These are phyloP conservation scores for Paulownia fortunei DNA, from an alignment of 257 asterid genomes.

Conservation along the genomic window DNA sequence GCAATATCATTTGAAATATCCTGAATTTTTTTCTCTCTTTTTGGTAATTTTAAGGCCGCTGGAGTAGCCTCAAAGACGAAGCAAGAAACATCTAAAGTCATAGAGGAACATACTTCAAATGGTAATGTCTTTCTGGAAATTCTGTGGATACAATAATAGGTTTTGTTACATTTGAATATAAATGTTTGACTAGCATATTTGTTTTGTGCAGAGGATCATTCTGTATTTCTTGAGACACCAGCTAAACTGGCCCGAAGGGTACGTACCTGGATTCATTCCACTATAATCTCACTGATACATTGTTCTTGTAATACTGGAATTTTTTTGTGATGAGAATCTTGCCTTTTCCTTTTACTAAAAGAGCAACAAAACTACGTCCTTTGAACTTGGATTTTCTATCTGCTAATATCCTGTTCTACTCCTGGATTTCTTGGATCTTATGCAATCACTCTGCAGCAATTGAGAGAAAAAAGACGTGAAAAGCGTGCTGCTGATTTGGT, in stretches of 20 bases:
- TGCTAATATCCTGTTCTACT: slow-evolving; percentile 24
- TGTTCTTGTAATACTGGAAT: neutral
- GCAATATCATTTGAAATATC: slow-evolving; percentile 19
- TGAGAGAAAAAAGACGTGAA: slow-evolving; percentile 82
- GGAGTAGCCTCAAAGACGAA: slow-evolving; percentile 44
- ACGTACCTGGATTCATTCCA: slow-evolving; percentile 33
- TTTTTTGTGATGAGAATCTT: slow-evolving; percentile 8
- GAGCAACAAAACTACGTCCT: neutral
- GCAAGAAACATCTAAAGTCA: slow-evolving; percentile 52
- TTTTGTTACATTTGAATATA: slow-evolving; percentile 18
- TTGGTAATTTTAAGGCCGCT: slow-evolving; percentile 43
- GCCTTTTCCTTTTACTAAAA: slow-evolving; percentile 6
- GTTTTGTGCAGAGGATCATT: slow-evolving; percentile 61
- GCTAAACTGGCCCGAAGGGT: slow-evolving; percentile 78
- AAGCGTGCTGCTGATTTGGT: slow-evolving; percentile 84
- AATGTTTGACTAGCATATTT: slow-evolving; percentile 27
- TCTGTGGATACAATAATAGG: slow-evolving; percentile 8
- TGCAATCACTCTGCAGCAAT: slow-evolving; percentile 65
- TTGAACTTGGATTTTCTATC: slow-evolving; percentile 4
- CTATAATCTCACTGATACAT: neutral
- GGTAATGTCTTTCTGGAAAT: slow-evolving; percentile 49
- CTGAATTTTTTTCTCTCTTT: slow-evolving; percentile 35
- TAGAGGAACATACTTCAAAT: slow-evolving; percentile 46
- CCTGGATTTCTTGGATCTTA: slow-evolving; percentile 8
- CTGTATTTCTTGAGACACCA: slow-evolving; percentile 60